Conservation (phyloP, 495 filamentous ascomycete species). For the Terfezia claveryi region DNA sequence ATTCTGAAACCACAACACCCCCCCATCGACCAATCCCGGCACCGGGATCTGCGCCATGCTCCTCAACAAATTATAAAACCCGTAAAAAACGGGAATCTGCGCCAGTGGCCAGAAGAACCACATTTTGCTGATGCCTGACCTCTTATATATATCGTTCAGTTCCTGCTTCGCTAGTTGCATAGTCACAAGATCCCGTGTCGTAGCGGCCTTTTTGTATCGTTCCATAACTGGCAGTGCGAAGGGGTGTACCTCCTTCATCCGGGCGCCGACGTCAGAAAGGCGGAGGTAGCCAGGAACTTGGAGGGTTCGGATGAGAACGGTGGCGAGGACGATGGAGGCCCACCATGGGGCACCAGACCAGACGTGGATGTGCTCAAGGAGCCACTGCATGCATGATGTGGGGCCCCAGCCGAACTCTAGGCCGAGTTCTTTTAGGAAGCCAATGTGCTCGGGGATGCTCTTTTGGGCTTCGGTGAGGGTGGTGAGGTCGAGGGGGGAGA, state of each 20-base stretch:
- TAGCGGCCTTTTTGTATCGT: conserved; percentile 27
- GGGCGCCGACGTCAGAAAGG: conserved; percentile 36
- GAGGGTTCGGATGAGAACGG: conserved; percentile 37
- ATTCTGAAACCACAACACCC: conserved; percentile 56
- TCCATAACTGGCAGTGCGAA: conserved; percentile 27
- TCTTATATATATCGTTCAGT: conserved; percentile 27
- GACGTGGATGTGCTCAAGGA: conserved; percentile 65
- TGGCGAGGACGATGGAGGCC: conserved; percentile 41
- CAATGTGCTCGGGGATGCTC: conserved; percentile 36
- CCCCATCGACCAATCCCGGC: conserved; percentile 47
- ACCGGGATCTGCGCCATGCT: conserved; percentile 61
- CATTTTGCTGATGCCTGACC: conserved; percentile 30
- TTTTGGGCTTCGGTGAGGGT: conserved; percentile 4
- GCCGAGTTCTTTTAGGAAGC: conserved; percentile 62
- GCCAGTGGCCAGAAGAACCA: conserved; percentile 35
- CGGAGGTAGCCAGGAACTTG: conserved; percentile 42
- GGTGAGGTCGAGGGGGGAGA: conserved; percentile 1
- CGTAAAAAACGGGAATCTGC: conserved; percentile 51
- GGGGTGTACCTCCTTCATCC: conserved; percentile 26
- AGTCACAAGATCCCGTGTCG: conserved; percentile 22
- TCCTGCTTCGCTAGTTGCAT: conserved; percentile 25
- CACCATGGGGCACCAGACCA: conserved; percentile 58
- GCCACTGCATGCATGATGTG: conserved; percentile 42
- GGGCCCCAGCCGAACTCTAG: conserved; percentile 70
- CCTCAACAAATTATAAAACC: conserved; percentile 53